Evolutionary conservation across 768 basidiomycete genomes (phyloP).

Genomic region (Lactifluus piperatus): DNA sequence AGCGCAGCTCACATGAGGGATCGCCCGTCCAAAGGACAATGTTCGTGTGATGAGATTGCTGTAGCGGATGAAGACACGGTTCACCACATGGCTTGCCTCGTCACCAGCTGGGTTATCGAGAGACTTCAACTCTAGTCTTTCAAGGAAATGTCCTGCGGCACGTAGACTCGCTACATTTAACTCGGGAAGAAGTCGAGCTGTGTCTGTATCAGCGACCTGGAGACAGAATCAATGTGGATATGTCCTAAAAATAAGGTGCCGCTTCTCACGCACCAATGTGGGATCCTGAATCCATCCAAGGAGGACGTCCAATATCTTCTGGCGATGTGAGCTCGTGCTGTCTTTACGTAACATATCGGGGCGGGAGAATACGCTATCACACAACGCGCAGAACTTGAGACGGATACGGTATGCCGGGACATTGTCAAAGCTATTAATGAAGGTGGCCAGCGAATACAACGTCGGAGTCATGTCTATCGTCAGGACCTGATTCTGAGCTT

Average conservation of each 20-base stretch:
- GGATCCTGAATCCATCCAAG: slow-evolving; percentile 68
- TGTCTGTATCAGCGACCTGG: slow-evolving; percentile 32
- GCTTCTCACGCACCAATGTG: slow-evolving; percentile 34
- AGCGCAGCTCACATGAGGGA: slow-evolving; percentile 25
- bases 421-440: slow-evolving; percentile 55
- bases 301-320: slow-evolving; percentile 67
- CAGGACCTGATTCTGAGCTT: slow-evolving; percentile 49
- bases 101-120: slow-evolving; percentile 50
- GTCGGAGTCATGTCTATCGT: slow-evolving; percentile 31
- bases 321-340: slow-evolving; percentile 47
- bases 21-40: slow-evolving; percentile 44
- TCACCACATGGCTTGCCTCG: slow-evolving; percentile 59
- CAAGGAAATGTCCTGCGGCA: slow-evolving; percentile 66
- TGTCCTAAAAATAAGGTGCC: background rate
- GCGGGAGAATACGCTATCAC: slow-evolving; percentile 57
- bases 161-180: slow-evolving; percentile 66
- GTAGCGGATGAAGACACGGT: slow-evolving; percentile 75
- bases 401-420: slow-evolving; percentile 53
- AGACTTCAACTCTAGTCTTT: slow-evolving; percentile 60
- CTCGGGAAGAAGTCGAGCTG: slow-evolving; percentile 41
- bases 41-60: slow-evolving; percentile 55
- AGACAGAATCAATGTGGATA: background rate
- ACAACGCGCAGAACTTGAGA: slow-evolving; percentile 65
- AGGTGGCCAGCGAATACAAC: slow-evolving; percentile 44
- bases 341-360: slow-evolving; percentile 61